Conservation (phyloP, 2,329 filamentous ascomycete species). For the Akanthomyces muscarius region DNA sequence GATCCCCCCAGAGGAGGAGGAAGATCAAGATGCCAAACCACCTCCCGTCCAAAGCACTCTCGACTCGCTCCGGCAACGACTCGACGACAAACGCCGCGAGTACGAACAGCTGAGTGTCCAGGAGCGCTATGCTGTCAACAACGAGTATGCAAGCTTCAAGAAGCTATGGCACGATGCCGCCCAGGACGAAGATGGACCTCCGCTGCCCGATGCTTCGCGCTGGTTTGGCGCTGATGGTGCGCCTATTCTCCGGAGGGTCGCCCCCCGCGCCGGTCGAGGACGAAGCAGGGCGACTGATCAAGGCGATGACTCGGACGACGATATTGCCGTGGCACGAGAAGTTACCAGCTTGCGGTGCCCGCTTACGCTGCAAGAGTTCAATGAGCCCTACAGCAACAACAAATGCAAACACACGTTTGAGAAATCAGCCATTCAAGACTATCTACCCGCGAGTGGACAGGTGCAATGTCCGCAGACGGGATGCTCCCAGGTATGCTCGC, state of each 20-base stretch:
- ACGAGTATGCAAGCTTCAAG: conserved; percentile 58
- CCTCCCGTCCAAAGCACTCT: conserved; percentile 26
- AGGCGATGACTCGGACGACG: conserved; percentile 57
- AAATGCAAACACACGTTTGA: conserved; percentile 73
- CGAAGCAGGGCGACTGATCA: conserved; percentile 24
- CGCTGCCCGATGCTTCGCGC: conserved; percentile 47
- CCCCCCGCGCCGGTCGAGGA: conserved; percentile 15
- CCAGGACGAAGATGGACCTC: conserved; percentile 45
- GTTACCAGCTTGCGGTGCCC: conserved; percentile 66
- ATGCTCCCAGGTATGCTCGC: conserved; percentile 50
- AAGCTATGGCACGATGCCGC: conserved; percentile 53
- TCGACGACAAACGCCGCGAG: conserved; percentile 35
- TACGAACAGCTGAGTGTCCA: conserved; percentile 41
- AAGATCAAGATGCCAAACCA: conserved; percentile 24
- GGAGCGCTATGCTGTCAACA: conserved; percentile 51
- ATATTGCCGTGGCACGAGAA: conserved; percentile 62
- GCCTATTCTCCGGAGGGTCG: conserved; percentile 33
- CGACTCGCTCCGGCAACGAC: conserved; percentile 34
- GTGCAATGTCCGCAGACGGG: conserved; percentile 62
- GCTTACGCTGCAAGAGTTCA: conserved; percentile 60
- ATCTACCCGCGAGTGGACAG: conserved; percentile 39
- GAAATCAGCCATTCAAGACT: conserved; percentile 57
- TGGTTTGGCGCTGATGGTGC: conserved; percentile 50
- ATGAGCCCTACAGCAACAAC: conserved; percentile 61
- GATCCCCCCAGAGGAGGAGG: conserved; percentile 22